Base-by-base conservation (phyloP, 1,284 basidiomycete genomes). In the Ustilago hordei region DNA sequence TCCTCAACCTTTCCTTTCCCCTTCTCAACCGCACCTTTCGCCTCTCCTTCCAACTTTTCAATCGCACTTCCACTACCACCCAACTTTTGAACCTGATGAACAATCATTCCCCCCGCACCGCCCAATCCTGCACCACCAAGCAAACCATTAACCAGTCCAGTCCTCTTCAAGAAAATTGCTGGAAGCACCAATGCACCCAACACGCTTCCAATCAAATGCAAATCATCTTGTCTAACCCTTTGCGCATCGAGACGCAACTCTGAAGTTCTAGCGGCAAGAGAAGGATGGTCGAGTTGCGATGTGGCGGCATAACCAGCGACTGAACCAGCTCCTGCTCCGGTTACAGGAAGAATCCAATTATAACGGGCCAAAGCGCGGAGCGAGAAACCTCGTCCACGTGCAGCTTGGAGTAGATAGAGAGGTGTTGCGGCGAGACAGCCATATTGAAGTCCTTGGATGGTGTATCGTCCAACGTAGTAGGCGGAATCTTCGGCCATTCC, bases 111-210 rank as follows among this genome's bases (percentile, higher is more conserved):
- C 3, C 55, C 65, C 0, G 77, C 73, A 6, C 84, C 76, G 12
- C 84, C 84, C 13, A 85, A 53, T 45, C 84, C 83, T 0, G 79
- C 78, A 7, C 84, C 84, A 23, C 84, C 84, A 15, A 84, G 61
- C 11, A 82, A 47, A 15, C 84, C 84, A 47, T 84, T 84, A 5
- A 85, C 19, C n/a, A 85, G 61, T 9, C 84, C 84, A 4, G 78
- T 79, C 8, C 80, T 64, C 4, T 74, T 69, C 36, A 85, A 63
- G 38, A 85, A 80, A 28, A 85, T 41, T 13, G 84, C 84, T 1
- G 84, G 84, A 1, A 83, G 60, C 3, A 82, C 47, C 15, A 85
- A 64, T 0, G 81, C 73, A 19, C 84, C 84, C 1, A 85, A 52
- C 4, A 84, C 81, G 12, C 60, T 50, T 4, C 84, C 84, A 35